These are phyloP conservation scores for Diplosphaera chodatii DNA, from an alignment of 139 green algal species.

Conservation along the genomic window DNA sequence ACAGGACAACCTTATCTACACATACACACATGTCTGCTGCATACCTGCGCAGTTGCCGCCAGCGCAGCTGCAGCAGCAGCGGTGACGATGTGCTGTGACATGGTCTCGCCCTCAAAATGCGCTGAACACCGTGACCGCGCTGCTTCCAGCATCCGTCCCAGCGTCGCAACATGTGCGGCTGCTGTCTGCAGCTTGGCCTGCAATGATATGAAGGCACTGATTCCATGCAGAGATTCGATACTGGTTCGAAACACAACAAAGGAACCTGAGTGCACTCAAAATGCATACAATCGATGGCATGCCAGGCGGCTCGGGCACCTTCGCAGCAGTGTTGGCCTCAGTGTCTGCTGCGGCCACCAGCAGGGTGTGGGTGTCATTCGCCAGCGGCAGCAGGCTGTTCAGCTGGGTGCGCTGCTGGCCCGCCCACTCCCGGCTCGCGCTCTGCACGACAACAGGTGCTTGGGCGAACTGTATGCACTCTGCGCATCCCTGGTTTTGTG, in stretches of 20 bases:
- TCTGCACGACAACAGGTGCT: too few species aligned
- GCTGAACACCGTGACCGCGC: not conserved
- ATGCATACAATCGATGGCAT: too few species aligned
- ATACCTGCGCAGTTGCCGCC: not conserved
- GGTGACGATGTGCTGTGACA: not conserved
- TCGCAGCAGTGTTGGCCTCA: constrained; percentile 7
- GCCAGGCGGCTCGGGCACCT: too few species aligned
- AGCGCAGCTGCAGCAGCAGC: not conserved
- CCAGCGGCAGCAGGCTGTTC: constrained; percentile 19
- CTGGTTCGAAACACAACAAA: too few species aligned
- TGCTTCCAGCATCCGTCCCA: not conserved
- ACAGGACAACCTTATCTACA: too few species aligned
- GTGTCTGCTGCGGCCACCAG: constrained; percentile 21
- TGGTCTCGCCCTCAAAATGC: not conserved
- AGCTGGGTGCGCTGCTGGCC: constrained; percentile 13
- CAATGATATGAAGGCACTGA: too few species aligned
- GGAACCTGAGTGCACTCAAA: too few species aligned
- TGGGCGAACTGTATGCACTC: too few species aligned
- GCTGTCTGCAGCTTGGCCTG: not conserved
- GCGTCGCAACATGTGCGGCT: not conserved
- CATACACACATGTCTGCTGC: too few species aligned
- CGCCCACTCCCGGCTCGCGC: not conserved
- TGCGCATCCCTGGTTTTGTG: too few species aligned
- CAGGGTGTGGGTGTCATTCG: constrained; percentile 29
- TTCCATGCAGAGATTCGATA: too few species aligned